Evolutionary conservation across 805 yeast genomes (phyloP).

Genomic region (Pichia heedii): DNA sequence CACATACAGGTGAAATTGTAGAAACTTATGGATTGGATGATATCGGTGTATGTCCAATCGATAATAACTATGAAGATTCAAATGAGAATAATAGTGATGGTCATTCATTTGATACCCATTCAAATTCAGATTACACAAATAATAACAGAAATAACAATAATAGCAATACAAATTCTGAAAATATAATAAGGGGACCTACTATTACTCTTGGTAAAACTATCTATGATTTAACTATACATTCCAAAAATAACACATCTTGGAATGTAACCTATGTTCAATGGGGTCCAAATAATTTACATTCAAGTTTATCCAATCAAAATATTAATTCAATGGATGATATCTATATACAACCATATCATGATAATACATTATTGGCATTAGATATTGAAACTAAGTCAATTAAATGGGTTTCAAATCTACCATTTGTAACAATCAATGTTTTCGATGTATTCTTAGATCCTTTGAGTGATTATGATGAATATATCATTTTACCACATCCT

Average conservation of each 20-base stretch:
- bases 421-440: conserved; percentile 64
- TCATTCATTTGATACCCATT: too few relatives aligned
- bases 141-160: background rate
- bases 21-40: conserved; percentile 45
- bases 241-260: conserved; percentile 65
- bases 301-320: conserved; percentile 38
- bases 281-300: conserved; percentile 86
- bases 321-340: conserved; percentile 58
- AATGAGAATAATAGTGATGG: background rate
- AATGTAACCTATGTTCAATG: conserved; percentile 79
- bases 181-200: conserved; percentile 21
- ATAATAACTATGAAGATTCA: conserved; percentile 7
- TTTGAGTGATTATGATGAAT: conserved; percentile 21
- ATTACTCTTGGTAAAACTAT: conserved; percentile 63
- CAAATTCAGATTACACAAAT: conserved; percentile 7
- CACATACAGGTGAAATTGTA: conserved; percentile 63
- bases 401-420: conserved; percentile 68
- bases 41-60: background rate
- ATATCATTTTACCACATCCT: conserved; percentile 63
- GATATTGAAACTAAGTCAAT: conserved; percentile 62
- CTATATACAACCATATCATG: conserved; percentile 78
- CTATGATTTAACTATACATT: conserved; percentile 68
- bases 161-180: conserved; percentile 10
- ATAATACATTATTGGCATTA: conserved; percentile 67
- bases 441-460: conserved; percentile 58